Evolutionary conservation across 2,329 filamentous ascomycete genomes (phyloP).

Genomic region (Nemania diffusa): DNA sequence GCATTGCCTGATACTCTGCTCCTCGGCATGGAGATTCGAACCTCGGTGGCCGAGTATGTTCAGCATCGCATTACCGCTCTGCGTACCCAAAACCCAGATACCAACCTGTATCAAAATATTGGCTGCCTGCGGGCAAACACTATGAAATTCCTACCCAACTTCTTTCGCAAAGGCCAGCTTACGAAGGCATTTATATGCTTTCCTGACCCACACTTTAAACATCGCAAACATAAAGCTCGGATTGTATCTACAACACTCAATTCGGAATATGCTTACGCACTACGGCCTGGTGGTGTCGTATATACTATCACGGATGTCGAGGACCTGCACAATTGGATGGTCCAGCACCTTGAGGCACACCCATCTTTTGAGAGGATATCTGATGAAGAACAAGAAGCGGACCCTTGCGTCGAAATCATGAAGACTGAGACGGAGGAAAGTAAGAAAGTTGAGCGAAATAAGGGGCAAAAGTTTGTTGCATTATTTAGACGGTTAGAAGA

Average conservation of each 20-base stretch:
- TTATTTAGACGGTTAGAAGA: conserved; percentile 84
- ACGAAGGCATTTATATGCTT: conserved; percentile 97
- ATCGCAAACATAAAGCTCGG: conserved; percentile 94
- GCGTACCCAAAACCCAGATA: conserved; percentile 69
- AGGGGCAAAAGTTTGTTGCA: conserved; percentile 90
- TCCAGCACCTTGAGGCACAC: conserved; percentile 81
- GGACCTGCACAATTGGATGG: conserved; percentile 94
- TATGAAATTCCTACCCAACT: conserved; percentile 99
- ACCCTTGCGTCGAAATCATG: conserved; percentile 80
- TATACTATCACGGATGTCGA: conserved; percentile 99
- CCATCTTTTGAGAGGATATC: conserved; percentile 80
- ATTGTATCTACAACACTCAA: conserved; percentile 91
- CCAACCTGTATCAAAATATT: conserved; percentile 80
- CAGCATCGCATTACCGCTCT: conserved; percentile 87
- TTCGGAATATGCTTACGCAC: conserved; percentile 90
- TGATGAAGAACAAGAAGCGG: conserved; percentile 72
- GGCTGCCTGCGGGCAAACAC: conserved; percentile 91
- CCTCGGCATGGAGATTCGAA: conserved; percentile 91
- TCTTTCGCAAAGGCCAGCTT: conserved; percentile 84
- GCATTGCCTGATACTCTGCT: conserved; percentile 83
- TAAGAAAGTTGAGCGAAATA: conserved; percentile 93
- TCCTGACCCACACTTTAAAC: conserved; percentile 97
- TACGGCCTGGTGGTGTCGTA: conserved; percentile 84
- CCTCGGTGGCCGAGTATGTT: conserved; percentile 89
- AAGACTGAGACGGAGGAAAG: conserved; percentile 91